Conservation (phyloP, 2,329 filamentous ascomycete species). For the Alternaria triticina region DNA sequence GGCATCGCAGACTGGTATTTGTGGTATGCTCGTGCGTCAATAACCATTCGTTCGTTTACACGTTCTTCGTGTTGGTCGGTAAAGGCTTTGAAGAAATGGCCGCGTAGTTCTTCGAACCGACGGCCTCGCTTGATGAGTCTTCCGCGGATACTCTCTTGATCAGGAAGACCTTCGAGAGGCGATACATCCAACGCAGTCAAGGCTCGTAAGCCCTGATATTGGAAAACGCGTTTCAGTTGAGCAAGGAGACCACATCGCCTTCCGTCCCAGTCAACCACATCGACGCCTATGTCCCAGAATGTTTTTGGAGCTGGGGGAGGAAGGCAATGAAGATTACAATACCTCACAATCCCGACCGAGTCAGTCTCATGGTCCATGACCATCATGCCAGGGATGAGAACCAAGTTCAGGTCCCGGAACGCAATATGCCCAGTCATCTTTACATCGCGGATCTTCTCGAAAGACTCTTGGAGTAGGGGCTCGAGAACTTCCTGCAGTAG, state of each 20-base stretch:
- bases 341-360: constrained; percentile 8
- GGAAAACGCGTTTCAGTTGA: constrained; percentile 15
- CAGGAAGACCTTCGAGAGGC: constrained; percentile 50
- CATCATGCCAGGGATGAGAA: constrained; percentile 41
- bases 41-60: background rate
- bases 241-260: constrained; percentile 22
- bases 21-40: constrained; percentile 22
- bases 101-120: constrained; percentile 52
- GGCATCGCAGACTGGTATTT: background rate
- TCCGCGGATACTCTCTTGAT: constrained; percentile 44
- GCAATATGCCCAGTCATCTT: constrained; percentile 40
- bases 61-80: background rate
- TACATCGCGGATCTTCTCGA: constrained; percentile 32
- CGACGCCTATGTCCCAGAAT: background rate
- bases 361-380: constrained; percentile 21
- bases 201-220: constrained; percentile 46
- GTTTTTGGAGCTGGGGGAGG: background rate
- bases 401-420: constrained; percentile 34
- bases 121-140: constrained; percentile 52
- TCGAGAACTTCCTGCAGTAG: constrained; percentile 42
- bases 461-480: constrained; percentile 9
- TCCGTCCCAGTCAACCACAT: constrained; percentile 33
- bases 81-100: constrained; percentile 50
- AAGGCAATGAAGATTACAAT: constrained; percentile 2
- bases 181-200: constrained; percentile 48